phyloP scores from a whole-genome alignment of 2,329 filamentous ascomycete species.

The Seiridium cupressi region DNA sequence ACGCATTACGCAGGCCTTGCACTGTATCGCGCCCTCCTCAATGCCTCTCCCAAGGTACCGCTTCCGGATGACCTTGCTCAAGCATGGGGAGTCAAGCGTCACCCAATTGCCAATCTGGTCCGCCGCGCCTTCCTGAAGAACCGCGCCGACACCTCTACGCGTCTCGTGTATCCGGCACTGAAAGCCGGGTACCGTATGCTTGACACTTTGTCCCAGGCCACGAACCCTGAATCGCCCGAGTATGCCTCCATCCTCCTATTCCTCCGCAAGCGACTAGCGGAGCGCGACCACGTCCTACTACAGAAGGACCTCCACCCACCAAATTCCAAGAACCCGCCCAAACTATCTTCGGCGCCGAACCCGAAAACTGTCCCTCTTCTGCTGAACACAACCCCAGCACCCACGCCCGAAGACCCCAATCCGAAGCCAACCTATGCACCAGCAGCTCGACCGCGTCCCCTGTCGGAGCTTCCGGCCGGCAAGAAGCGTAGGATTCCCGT shows the following conservation, averaged over 20 bases:
- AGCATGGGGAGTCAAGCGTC: conserved; percentile 23
- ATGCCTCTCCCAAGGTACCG: conserved; percentile 51
- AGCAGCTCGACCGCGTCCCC: conserved; percentile 46
- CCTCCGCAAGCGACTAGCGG: conserved; percentile 36
- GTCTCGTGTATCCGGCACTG: conserved; percentile 61
- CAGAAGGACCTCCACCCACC: conserved; percentile 14
- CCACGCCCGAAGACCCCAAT: conserved; percentile 32
- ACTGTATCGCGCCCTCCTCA: conserved; percentile 69
- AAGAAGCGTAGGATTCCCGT: conserved; percentile 55
- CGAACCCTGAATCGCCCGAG: conserved; percentile 23
- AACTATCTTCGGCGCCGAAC: conserved; percentile 15
- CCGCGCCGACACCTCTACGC: conserved; percentile 52
- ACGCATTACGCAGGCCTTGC: conserved; percentile 54
- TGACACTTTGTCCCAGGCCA: conserved; percentile 18
- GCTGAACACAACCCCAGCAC: conserved; percentile 21
- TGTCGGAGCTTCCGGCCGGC: conserved; percentile 43
- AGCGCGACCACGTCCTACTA: conserved; percentile 23
- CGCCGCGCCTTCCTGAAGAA: conserved; percentile 63
- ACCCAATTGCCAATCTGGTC: conserved; percentile 57
- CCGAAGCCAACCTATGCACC: conserved; percentile 43
- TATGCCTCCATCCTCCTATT: conserved; percentile 39
- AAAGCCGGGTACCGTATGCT: conserved; percentile 57
- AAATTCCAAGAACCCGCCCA: conserved; percentile 14
- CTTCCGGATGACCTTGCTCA: conserved; percentile 46
- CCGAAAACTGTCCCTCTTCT: conserved; percentile 27